phyloP scores from a whole-genome alignment of 768 basidiomycete species.

The Antrodiella citrinella region DNA sequence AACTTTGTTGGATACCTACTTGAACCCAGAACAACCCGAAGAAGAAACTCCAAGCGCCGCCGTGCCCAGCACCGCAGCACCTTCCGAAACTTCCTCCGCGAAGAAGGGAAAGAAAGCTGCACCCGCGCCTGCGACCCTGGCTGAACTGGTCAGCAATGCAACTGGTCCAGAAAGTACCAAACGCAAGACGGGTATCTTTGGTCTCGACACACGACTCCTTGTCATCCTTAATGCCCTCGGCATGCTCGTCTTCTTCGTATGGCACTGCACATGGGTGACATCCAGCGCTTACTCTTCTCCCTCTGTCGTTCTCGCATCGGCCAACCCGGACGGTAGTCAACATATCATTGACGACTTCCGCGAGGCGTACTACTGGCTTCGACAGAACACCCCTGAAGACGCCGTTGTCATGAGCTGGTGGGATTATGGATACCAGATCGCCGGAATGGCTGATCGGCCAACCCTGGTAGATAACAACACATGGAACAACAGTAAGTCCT shows the following conservation, averaged over 20 bases:
- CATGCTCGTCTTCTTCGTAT: constrained; percentile 83
- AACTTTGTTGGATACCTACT: constrained; percentile 78
- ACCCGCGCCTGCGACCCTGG: constrained; percentile 18
- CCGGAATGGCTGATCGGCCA: constrained; percentile 95
- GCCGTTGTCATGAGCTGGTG: constrained; percentile 99
- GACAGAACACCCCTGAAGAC: constrained; percentile 88
- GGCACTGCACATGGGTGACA: constrained; percentile 97
- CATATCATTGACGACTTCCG: constrained; percentile 99
- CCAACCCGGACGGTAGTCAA: constrained; percentile 73
- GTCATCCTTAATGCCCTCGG: constrained; percentile 69
- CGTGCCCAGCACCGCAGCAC: constrained; percentile 16
- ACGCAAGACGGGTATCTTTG: constrained; percentile 61
- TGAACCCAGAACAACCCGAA: constrained; percentile 75
- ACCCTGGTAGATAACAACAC: constrained; percentile 99
- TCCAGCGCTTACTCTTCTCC: constrained; percentile 94
- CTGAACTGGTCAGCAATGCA: constrained; percentile 11
- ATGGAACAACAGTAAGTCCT: constrained; percentile 94
- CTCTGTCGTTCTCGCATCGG: constrained; percentile 87
- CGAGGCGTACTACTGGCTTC: constrained; percentile 98
- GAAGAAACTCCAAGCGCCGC: constrained; percentile 27
- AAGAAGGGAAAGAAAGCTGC: constrained; percentile 44
- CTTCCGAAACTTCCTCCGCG: constrained; percentile 22
- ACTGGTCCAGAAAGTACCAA: constrained; percentile 13
- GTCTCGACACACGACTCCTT: constrained; percentile 72
- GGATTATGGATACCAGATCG: constrained; percentile 99